Conservation (phyloP, 2,329 filamentous ascomycete genomes). For the Botryotinia calthae region DNA sequence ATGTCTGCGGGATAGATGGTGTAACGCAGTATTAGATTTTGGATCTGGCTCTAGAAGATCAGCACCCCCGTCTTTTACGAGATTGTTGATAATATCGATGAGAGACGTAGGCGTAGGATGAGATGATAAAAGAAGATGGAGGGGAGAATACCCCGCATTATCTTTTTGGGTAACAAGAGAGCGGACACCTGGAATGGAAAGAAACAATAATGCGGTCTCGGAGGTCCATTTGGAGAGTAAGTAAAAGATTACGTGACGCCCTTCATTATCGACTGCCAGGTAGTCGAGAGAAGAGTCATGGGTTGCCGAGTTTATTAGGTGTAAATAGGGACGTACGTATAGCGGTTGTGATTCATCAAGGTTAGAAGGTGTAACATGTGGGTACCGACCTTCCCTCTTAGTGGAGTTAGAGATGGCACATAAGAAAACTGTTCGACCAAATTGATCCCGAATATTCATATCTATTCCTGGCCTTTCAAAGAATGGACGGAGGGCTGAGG, state of each 20-base stretch:
- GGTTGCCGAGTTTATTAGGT: neutral
- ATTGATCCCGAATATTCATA: neutral
- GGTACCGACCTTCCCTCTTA: neutral
- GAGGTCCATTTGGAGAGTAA: neutral
- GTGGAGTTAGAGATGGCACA: neutral
- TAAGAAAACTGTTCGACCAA: neutral
- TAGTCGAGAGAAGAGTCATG: neutral
- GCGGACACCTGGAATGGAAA: neutral
- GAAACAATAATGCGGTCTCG: neutral
- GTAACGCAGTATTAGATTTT: slow-evolving; percentile 23
- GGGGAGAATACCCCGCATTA: slow-evolving; percentile 21
- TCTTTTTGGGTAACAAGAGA: slow-evolving; percentile 21
- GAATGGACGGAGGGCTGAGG: neutral
- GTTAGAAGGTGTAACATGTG: neutral
- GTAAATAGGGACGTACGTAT: neutral
- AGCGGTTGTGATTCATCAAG: neutral
- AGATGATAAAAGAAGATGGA: neutral
- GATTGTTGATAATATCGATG: neutral
- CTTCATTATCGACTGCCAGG: neutral
- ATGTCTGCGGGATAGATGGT: slow-evolving; percentile 15
- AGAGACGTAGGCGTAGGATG: fast-evolving
- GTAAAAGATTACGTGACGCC: neutral
- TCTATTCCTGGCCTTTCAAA: neutral
- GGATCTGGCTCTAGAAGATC: slow-evolving; percentile 22
- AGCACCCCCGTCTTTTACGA: slow-evolving; percentile 9